Percentiles rank a stretch among this genome's conserved stretches.
phyloP scores from a whole-genome alignment of 1,284 basidiomycete species.

The Malassezia globosa region DNA sequence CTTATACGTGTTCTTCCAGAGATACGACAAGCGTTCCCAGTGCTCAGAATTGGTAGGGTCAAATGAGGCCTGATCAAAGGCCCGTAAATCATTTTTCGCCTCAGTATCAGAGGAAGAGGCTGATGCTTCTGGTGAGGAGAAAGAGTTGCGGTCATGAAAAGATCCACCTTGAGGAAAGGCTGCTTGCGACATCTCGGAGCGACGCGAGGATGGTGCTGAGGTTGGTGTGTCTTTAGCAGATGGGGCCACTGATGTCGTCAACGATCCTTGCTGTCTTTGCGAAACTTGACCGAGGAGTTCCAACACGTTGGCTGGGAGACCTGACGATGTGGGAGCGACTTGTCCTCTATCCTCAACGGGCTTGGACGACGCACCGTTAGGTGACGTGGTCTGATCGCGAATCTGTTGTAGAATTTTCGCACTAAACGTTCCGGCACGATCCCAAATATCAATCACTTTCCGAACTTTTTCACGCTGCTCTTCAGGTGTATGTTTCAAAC shows the following conservation, averaged over 20 bases:
- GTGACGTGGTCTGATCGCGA: neutral
- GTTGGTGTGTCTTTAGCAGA: neutral
- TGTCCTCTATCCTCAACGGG: neutral
- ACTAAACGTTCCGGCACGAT: conserved; percentile 23
- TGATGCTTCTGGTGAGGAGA: neutral
- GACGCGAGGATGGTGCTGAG: neutral
- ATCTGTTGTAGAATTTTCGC: conserved; percentile 18
- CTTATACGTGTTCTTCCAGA: conserved; percentile 21
- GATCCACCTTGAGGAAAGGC: too few species aligned
- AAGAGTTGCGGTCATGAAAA: too few species aligned
- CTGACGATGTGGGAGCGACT: neutral
- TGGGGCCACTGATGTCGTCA: neutral
- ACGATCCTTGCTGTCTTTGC: neutral
- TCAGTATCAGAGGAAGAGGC: neutral
- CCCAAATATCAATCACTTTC: conserved; percentile 35
- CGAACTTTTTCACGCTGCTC: conserved; percentile 30
- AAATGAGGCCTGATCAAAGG: conserved; percentile 18
- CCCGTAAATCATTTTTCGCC: conserved; percentile 7
- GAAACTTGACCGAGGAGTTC: conserved; percentile 17
- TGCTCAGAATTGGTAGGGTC: conserved; percentile 17
- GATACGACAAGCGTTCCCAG: conserved; percentile 14
- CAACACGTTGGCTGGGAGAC: conserved; percentile 18
- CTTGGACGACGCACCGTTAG: neutral
- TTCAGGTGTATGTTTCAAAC: conserved; percentile 11
- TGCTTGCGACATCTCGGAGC: neutral